These are phyloP conservation scores for Russula dissimulans DNA, from an alignment of 768 basidiomycete species.

Conservation along the genomic window DNA sequence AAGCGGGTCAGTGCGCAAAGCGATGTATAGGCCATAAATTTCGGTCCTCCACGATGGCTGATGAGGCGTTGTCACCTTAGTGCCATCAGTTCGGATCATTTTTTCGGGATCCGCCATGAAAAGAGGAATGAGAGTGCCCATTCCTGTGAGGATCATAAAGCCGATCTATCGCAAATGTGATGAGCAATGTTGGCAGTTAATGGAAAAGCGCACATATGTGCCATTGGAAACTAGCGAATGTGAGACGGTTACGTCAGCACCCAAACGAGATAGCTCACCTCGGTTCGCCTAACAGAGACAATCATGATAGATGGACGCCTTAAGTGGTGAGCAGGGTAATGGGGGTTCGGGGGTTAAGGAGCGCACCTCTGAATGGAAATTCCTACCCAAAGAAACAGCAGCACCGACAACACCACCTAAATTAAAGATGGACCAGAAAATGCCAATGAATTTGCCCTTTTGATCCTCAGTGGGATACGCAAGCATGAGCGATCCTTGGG, in stretches of 20 bases:
- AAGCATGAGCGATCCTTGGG: constrained; percentile 79
- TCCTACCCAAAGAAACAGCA: constrained; percentile 62
- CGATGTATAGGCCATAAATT: constrained; percentile 56
- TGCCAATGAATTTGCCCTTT: constrained; percentile 68
- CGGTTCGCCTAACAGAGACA: constrained; percentile 22
- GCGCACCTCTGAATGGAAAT: constrained; percentile 52
- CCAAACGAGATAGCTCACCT: constrained; percentile 21
- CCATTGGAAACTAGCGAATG: constrained; percentile 47
- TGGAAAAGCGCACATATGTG: constrained; percentile 50
- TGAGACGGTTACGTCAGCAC: background rate
- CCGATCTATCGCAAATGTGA: constrained; percentile 41
- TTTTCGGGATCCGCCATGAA: constrained; percentile 63
- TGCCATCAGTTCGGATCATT: constrained; percentile 69
- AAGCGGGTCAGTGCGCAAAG: constrained; percentile 60
- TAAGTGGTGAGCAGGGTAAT: background rate
- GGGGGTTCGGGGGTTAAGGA: background rate
- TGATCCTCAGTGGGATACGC: constrained; percentile 73
- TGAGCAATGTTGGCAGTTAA: background rate
- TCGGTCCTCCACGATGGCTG: constrained; percentile 76
- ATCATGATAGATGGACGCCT: background rate
- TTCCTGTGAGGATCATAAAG: constrained; percentile 62
- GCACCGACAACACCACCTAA: constrained; percentile 73
- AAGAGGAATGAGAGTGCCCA: constrained; percentile 58
- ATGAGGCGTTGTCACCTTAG: constrained; percentile 48
- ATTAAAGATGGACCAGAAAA: constrained; percentile 84